Base-by-base conservation (phyloP, 805 yeast species). In the Nakazawaea populi region DNA sequence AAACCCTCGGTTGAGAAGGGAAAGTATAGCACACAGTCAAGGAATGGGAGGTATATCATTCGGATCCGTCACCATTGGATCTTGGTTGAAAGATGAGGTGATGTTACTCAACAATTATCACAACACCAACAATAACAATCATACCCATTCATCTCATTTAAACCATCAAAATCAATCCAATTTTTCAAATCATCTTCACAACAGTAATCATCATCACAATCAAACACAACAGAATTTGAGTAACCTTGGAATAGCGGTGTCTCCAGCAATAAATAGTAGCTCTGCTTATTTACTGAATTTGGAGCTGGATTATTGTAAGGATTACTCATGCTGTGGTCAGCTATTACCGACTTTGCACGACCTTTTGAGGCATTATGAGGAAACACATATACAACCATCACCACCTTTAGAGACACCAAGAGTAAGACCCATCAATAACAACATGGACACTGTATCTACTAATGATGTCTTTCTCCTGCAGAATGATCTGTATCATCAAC, bases 21-120 rank as follows among this genome's bases (percentile, higher is more conserved):
- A 92, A 60, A 83, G 91, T 52, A 82, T 94, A 52, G 97, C 97
- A 32, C 98, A 92, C 65, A 86, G 96, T 2, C 96, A 89, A 65
- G 98, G 98, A 9, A 88, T 94, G 85, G 98, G 98, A 42, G 99
- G 98, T 44, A 87, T 92, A 35, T 85, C 96, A 7, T 92, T 97
- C 97, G 98, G 98, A 27, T 90, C 96, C 3, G 82, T 91, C 52
- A 86, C 96, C 30, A 90, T 92, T 32, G 97, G 97, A 11, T 84
- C 94, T 12, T 92, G 99, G 99, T 73, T 92, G 28, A 87, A 90
- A 63, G 98, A 92, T 66, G 99, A 92, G 62, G 92, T 87, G 18
- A 76, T 87, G 82, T 77, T 85, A 72, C 75, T 67, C 41, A 59
- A 55, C 52, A 54, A 52, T 36, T 46, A 52, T 38, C 42, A 49